A percentile compares a stretch with the other conserved stretches of the same genome.
These are phyloP conservation scores for Colletotrichum destructivum DNA, from an alignment of 2,329 filamentous ascomycete genomes.

Conservation along the genomic window DNA sequence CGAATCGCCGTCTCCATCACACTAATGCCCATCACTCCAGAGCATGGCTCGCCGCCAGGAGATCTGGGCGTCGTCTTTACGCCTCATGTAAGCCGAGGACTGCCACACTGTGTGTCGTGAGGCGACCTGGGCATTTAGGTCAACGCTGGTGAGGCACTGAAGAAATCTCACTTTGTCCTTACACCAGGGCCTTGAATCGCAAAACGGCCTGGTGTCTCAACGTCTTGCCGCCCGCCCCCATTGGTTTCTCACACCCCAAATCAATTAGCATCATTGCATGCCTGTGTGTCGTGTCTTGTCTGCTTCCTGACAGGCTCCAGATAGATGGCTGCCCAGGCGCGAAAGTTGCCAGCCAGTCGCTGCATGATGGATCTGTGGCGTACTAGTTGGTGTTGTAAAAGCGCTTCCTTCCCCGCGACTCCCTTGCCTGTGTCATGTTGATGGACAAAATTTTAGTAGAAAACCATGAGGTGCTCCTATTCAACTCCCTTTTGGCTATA, in stretches of 20 bases:
- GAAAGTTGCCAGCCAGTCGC: constrained; percentile 14
- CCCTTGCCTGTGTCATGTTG: constrained; percentile 36
- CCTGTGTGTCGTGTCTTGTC: constrained; percentile 22
- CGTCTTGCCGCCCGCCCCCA: constrained; percentile 32
- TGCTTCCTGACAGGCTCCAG: constrained; percentile 32
- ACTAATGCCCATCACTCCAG: constrained; percentile 18
- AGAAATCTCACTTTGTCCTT: constrained; percentile 30
- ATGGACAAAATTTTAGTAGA: neutral
- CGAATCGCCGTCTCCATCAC: constrained; percentile 15
- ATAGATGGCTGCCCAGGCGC: constrained; percentile 26
- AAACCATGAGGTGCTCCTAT: constrained; percentile 4
- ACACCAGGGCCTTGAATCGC: constrained; percentile 37
- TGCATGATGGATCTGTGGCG: constrained; percentile 25
- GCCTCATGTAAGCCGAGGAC: constrained; percentile 20
- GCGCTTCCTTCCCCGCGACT: constrained; percentile 11
- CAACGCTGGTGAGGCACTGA: constrained; percentile 30
- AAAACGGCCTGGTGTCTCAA: constrained; percentile 43
- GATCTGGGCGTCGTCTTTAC: constrained; percentile 7
- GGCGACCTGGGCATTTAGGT: constrained; percentile 21
- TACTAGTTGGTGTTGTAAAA: constrained; percentile 16
- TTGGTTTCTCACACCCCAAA: constrained; percentile 26
- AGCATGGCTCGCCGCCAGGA: constrained; percentile 1
- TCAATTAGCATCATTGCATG: constrained; percentile 10
- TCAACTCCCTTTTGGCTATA: constrained; percentile 1
- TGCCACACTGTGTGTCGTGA: constrained; percentile 16